Base-by-base conservation (phyloP, 441 rosid species). In the Populus hybrid region DNA sequence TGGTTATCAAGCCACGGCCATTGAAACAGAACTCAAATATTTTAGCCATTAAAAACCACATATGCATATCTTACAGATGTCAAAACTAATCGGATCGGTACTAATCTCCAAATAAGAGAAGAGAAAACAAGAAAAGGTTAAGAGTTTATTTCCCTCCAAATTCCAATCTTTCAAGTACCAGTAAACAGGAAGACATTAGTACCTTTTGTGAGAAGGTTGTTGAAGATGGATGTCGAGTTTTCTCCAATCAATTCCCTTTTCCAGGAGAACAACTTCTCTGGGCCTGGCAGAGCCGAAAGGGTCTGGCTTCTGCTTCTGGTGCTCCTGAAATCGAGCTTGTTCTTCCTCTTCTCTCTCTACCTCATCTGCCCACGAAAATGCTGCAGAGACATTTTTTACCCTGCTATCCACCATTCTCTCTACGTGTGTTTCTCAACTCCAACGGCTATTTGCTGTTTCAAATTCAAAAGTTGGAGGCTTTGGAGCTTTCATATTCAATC, bases 361-460 rank as follows among this genome's bases (percentile, higher is more conserved):
- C 71, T 82, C 86, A 71, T 77, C 81, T 20, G 81, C 83, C 86
- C 81, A 81, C 67, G 80, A 78, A 64, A 72, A 73, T 28, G n/a
- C 65, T 30, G 16, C 26, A 24, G 69, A 21, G 2, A 68, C 73
- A 50, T 54, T 0, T 34, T 63, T 80, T 81, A 54, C 63, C 32
- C 23, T 65, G 21, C 82, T 59, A 66, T 72, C 70, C 46, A 12
- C 59, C 82, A 76, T 80, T 66, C 28, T 32, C 68, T 73, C 24
- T 54, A 5, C 10, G 7, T 36, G 23, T 67, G n/a, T 12, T 35
- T 32, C 18, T 42, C 61, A 40, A 57, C 42, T 61, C 67, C 68
- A 73, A 73, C 76, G 76, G 68, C 76, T 73, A 20, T 21, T 73
- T 18, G 18, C 67, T 32, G 16, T 73, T 34, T 59, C 68, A 73